Conservation (phyloP, 1,139 yeast species). For the Pneumocystis murina region DNA sequence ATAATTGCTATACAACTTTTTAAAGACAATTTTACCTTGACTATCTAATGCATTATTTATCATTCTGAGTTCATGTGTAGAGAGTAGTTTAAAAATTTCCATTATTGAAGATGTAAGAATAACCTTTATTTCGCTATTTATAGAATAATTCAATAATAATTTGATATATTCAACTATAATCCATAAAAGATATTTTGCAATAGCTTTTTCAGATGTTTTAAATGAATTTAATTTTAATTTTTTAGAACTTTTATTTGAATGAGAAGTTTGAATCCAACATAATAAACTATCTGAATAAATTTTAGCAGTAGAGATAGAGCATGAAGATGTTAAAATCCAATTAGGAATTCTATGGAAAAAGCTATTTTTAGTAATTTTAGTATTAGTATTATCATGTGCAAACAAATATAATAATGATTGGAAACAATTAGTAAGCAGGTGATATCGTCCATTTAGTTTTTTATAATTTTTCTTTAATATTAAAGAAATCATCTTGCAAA, state of each 20-base stretch:
- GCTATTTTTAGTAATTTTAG: neutral
- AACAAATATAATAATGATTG: neutral
- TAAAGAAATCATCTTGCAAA: neutral
- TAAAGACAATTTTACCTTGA: constrained; percentile 56
- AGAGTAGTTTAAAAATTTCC: neutral
- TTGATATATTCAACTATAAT: neutral
- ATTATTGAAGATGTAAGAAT: neutral
- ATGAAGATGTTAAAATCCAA: neutral
- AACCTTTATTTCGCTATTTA: neutral
- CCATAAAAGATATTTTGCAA: neutral
- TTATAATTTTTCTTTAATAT: neutral
- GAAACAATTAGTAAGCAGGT: neutral
- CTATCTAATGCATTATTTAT: constrained; percentile 58
- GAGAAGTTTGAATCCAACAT: neutral
- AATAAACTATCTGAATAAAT: neutral
- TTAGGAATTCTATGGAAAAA: neutral
- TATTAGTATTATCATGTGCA: neutral
- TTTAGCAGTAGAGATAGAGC: neutral
- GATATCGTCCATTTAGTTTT: neutral
- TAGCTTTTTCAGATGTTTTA: neutral
- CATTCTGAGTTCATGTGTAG: constrained; percentile 41
- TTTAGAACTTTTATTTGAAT: neutral
- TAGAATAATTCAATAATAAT: neutral
- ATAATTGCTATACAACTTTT: constrained; percentile 54
- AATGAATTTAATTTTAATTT: neutral